Evolutionary conservation across 2,329 filamentous ascomycete genomes (phyloP), one percentile per base, ranked within the genome.

Genomic region (Berkeleyomyces rouxiae): DNA sequence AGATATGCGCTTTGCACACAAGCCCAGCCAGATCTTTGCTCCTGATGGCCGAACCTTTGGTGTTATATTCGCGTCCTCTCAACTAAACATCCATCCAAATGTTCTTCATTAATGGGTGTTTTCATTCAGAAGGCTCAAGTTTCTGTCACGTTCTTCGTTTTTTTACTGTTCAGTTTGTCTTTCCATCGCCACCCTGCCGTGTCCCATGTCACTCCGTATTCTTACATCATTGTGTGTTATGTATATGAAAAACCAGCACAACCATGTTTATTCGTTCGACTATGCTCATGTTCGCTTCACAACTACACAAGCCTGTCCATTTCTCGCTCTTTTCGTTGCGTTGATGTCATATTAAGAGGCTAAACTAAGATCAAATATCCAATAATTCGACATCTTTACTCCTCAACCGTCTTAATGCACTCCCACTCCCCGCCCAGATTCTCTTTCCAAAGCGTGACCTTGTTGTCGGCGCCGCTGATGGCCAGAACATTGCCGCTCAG

Each of bases 401-500:
- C 90, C 73, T 96, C 92, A 72, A 99, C 91, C 65, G 89, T 90
- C 82, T 96, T 96, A 67, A 97, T 89, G 70, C 88, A 89, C 75
- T 97, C 91, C 93, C 93, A 99, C 71, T 95, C 89, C 62, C 93
- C 93, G 72, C 87, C 88, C 69, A 99, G 78, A 72, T 95, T 95
- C 81, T 99, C 93, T 81, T 97, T 99, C 92, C 92, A 99, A 73
- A 99, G 75, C 61, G 87, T 95, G 63, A 99, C 91, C 77, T 95
- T 91, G 79, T 99, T 99, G 75, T 99, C 92, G 36, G 87, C 89
- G 46, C 90, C 90, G 71, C 88, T 93, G 66, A 96, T 90, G 7
- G 93, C 93, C 69, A 99, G 79, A 23, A 97, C 91, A 72, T 99
- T 99, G 61, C 93, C 93, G 73, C 90, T 96, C 71, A 97, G 78